These are phyloP conservation scores for Limonomyces culmigenus DNA, from an alignment of 1,284 basidiomycete genomes.

Conservation along the genomic window DNA sequence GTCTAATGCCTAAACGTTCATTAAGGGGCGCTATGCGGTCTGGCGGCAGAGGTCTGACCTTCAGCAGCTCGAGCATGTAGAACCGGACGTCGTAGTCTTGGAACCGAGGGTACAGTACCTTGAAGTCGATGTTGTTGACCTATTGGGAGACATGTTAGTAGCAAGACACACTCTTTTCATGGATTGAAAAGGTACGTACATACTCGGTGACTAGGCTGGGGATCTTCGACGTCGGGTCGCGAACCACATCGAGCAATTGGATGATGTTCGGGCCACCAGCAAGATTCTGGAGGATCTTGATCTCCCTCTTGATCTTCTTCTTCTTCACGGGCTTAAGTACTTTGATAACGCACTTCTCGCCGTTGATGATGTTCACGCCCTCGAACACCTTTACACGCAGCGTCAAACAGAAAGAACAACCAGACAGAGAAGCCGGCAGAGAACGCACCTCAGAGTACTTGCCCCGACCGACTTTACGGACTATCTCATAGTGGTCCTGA, in stretches of 20 bases:
- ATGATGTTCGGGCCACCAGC: slow-evolving; percentile 89
- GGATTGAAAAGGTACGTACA: too few relatives aligned
- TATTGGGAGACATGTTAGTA: too few relatives aligned
- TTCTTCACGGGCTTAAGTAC: slow-evolving; percentile 99
- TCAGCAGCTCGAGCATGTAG: slow-evolving; percentile 95
- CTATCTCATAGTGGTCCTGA: slow-evolving; percentile 98
- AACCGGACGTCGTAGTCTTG: slow-evolving; percentile 90
- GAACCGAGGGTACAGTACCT: slow-evolving; percentile 90
- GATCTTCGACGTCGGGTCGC: slow-evolving; percentile 89
- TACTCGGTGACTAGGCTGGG: slow-evolving; percentile 98
- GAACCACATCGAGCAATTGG: slow-evolving; percentile 87
- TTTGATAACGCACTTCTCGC: slow-evolving; percentile 97
- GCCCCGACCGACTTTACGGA: slow-evolving; percentile 90
- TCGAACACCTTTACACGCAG: slow-evolving; percentile 71
- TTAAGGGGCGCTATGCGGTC: slow-evolving; percentile 4
- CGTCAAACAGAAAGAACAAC: slow-evolving; percentile 5
- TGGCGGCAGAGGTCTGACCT: slow-evolving; percentile 37
- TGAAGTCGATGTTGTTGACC: slow-evolving; percentile 98
- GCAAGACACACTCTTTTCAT: too few relatives aligned
- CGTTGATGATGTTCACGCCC: slow-evolving; percentile 84
- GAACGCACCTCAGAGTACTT: slow-evolving; percentile 85
- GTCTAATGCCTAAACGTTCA: slow-evolving; percentile 68
- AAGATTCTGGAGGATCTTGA: slow-evolving; percentile 96
- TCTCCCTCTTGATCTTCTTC: slow-evolving; percentile 99
- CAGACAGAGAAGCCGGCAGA: slow-evolving; percentile 3